Percentiles rank a stretch among this genome's conserved stretches.
These are phyloP conservation scores for Blastobotrys attinorum DNA, from an alignment of 805 yeast species.

Conservation along the genomic window DNA sequence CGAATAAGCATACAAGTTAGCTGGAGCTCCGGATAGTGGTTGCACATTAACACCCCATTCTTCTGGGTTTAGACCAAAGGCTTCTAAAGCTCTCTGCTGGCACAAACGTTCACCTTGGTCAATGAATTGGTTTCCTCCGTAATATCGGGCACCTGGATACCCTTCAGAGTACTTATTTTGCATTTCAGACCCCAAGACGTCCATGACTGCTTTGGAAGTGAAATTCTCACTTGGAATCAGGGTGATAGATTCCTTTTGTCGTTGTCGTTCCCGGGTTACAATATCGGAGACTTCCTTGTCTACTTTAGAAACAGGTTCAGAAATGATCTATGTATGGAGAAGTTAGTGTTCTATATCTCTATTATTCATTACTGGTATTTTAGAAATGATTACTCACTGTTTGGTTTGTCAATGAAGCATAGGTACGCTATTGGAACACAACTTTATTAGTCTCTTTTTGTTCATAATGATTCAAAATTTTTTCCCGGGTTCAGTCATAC, in stretches of 20 bases:
- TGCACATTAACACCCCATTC: conserved; percentile 98
- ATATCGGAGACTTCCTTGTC: conserved; percentile 85
- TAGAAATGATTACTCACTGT: neutral
- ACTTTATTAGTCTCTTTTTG: neutral
- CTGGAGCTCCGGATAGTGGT: conserved; percentile 93
- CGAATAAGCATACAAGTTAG: conserved; percentile 86
- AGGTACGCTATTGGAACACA: neutral
- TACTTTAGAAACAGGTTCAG: conserved; percentile 17
- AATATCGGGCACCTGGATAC: conserved; percentile 95
- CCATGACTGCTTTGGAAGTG: conserved; percentile 92
- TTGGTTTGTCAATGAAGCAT: conserved; percentile 1
- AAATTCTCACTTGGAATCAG: conserved; percentile 94
- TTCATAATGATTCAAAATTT: neutral
- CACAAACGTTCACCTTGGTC: conserved; percentile 86
- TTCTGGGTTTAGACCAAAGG: conserved; percentile 65
- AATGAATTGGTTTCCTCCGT: conserved; percentile 95
- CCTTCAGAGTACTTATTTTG: conserved; percentile 98
- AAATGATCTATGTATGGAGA: conserved; percentile 5
- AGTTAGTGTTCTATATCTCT: neutral
- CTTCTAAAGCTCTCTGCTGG: conserved; percentile 83
- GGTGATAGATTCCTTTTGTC: conserved; percentile 89
- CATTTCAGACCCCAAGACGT: conserved; percentile 91
- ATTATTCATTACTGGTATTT: neutral
- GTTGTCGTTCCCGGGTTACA: conserved; percentile 62
- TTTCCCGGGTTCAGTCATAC: too few species aligned